Evolutionary conservation across 352 stramenopile species (phyloP).

Genomic region (Thalassiosira mediterranea): DNA sequence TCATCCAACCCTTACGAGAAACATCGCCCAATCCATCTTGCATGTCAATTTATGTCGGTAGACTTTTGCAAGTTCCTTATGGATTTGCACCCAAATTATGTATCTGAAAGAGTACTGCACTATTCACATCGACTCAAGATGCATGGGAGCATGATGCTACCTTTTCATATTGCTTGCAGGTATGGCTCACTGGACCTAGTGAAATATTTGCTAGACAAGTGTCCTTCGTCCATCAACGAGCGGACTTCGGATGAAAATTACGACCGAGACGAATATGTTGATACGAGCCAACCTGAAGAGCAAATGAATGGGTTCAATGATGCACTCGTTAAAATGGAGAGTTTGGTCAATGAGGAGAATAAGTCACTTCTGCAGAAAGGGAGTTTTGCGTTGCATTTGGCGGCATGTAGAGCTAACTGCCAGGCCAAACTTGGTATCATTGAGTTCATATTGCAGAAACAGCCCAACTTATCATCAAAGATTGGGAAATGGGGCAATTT

Average conservation of each 20-base stretch:
- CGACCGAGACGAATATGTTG: neutral
- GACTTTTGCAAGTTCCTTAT: conserved; percentile 8
- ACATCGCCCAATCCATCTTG: conserved; percentile 9
- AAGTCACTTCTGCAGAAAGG: neutral
- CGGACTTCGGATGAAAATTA: conserved; percentile 10
- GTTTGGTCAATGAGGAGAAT: neutral
- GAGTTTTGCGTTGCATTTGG: conserved; percentile 10
- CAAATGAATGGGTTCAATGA: too few species aligned
- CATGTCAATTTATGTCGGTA: conserved; percentile 1
- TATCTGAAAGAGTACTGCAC: neutral
- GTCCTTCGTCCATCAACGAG: neutral
- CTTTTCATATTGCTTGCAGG: conserved; percentile 7
- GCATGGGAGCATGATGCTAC: conserved; percentile 2
- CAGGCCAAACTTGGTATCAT: neutral
- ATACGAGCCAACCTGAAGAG: too few species aligned
- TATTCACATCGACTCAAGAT: neutral
- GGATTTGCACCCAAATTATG: neutral
- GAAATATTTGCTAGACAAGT: conserved; percentile 9
- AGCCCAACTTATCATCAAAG: neutral
- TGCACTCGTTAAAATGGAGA: too few species aligned
- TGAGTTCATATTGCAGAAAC: conserved; percentile 1
- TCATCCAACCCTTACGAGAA: neutral
- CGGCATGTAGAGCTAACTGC: neutral
- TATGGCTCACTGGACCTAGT: conserved; percentile 13
- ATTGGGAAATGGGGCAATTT: conserved; percentile 8